A percentile compares a stretch with the other conserved stretches of the same genome.
Evolutionary conservation across 176 grass and related monocot genomes (phyloP).

Genomic region (Oryza longistaminata): DNA sequence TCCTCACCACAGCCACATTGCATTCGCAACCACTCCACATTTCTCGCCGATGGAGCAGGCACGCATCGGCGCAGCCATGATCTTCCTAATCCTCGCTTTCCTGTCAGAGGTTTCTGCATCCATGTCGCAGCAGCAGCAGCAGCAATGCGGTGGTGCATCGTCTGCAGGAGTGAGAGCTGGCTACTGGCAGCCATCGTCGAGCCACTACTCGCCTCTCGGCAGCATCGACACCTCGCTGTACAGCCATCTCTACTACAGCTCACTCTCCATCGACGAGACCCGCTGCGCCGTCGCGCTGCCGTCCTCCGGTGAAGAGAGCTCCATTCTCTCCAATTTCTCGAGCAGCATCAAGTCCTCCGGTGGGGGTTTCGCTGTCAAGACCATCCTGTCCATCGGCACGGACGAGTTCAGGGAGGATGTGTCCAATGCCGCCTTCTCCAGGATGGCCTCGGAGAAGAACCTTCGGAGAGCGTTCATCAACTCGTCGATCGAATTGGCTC

Average conservation of each 20-base stretch:
- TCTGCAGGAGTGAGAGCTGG: conserved; percentile 52
- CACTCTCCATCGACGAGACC: conserved; percentile 49
- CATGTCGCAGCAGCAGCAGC: background rate
- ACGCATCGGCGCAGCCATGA: conserved; percentile 26
- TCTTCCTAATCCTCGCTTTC: conserved; percentile 9
- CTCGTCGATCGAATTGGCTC: conserved; percentile 52
- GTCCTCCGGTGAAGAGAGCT: conserved; percentile 18
- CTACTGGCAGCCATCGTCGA: conserved; percentile 54
- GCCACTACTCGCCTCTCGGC: conserved; percentile 51
- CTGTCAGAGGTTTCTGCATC: background rate
- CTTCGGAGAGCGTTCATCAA: conserved; percentile 54
- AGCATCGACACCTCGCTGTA: conserved; percentile 61
- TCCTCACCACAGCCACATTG: conserved; percentile 18
- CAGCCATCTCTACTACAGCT: conserved; percentile 80
- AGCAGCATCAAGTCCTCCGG: conserved; percentile 45
- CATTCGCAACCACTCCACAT: background rate
- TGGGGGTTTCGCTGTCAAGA: conserved; percentile 50
- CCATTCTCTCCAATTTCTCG: conserved; percentile 42
- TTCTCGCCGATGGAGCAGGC: conserved; percentile 17
- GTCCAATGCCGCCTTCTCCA: conserved; percentile 57
- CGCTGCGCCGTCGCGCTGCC: conserved; percentile 20
- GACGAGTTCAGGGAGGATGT: conserved; percentile 13
- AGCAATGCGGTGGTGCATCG: conserved; percentile 15
- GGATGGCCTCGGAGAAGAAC: conserved; percentile 44
- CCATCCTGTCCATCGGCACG: conserved; percentile 49